Evolutionary conservation across 305 asterid genomes (phyloP).

Genomic region (Fraxinus latifolia): DNA sequence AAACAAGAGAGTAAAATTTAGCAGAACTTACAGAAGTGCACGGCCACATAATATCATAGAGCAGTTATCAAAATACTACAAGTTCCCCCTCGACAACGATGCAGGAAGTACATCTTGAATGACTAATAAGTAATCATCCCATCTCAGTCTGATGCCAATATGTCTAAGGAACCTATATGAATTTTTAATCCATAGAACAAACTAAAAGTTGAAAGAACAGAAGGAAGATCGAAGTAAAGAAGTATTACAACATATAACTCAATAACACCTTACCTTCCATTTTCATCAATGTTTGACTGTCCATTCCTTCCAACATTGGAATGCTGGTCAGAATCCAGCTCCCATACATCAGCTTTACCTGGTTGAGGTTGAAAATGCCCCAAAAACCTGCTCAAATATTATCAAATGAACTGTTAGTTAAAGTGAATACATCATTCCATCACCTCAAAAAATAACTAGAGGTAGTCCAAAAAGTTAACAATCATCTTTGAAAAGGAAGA

Average conservation of each 20-base stretch:
- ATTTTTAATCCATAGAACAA: neutral
- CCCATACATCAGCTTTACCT: slow-evolving; percentile 89
- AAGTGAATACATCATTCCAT: slow-evolving; percentile 13
- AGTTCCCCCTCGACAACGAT: neutral
- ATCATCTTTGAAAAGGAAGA: slow-evolving; percentile 11
- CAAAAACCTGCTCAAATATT: slow-evolving; percentile 65
- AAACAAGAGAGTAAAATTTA: slow-evolving; percentile 17
- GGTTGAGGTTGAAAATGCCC: slow-evolving; percentile 86
- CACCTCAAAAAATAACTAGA: slow-evolving; percentile 9
- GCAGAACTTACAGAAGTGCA: slow-evolving; percentile 13
- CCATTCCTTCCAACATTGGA: slow-evolving; percentile 57
- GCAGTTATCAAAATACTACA: neutral
- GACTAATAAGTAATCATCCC: neutral
- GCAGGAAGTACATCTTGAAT: slow-evolving; percentile 11
- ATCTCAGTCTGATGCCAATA: neutral
- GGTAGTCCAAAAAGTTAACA: slow-evolving; percentile 7
- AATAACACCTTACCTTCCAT: slow-evolving; percentile 46
- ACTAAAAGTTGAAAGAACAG: neutral
- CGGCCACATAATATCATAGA: neutral
- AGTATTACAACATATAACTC: neutral
- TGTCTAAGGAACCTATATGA: neutral
- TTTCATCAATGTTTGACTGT: slow-evolving; percentile 36
- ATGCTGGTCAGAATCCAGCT: slow-evolving; percentile 70
- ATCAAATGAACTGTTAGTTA: slow-evolving; percentile 20
- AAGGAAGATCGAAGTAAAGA: neutral